A percentile compares a stretch with the other conserved stretches of the same genome.
Evolutionary conservation across 768 basidiomycete species (phyloP).

Genomic region (Filobasidium floriforme): DNA sequence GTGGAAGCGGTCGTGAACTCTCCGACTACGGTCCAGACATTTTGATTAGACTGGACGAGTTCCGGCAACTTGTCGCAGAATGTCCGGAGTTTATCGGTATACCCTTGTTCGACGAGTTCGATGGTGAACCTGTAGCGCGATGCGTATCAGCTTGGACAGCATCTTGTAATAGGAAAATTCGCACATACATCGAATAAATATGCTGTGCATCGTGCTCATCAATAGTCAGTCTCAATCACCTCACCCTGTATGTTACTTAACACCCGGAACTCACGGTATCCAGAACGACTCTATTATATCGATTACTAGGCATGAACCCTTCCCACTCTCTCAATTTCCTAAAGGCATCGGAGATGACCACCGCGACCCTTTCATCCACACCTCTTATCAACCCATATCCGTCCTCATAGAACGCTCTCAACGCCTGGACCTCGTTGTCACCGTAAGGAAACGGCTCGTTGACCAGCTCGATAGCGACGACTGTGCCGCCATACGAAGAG

Average conservation of each 20-base stretch:
- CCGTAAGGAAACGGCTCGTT: slow-evolving; percentile 40
- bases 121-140: slow-evolving; percentile 19
- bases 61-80: slow-evolving; percentile 31
- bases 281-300: slow-evolving; percentile 33
- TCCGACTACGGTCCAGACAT: slow-evolving; percentile 76
- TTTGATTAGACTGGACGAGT: slow-evolving; percentile 43
- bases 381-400: slow-evolving; percentile 30
- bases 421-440: slow-evolving; percentile 24
- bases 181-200: slow-evolving; percentile 38
- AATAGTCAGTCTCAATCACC: neutral
- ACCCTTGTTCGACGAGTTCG: slow-evolving; percentile 27
- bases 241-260: too few species aligned
- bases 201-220: slow-evolving; percentile 38
- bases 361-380: slow-evolving; percentile 19
- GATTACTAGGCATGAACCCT: slow-evolving; percentile 33
- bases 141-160: neutral
- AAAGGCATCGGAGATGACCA: slow-evolving; percentile 35
- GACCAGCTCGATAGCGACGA: slow-evolving; percentile 38
- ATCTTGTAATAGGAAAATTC: neutral
- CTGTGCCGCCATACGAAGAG: slow-evolving; percentile 28
- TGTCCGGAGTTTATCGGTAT: slow-evolving; percentile 34
- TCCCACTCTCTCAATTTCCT: slow-evolving; percentile 36
- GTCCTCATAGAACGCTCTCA: slow-evolving; percentile 31
- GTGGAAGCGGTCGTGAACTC: slow-evolving; percentile 73
- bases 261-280: slow-evolving; percentile 35